A percentile compares a stretch with the other conserved stretches of the same genome.
phyloP scores from a whole-genome alignment of 2,329 filamentous ascomycete genomes.

The Cytospora piceicola region DNA sequence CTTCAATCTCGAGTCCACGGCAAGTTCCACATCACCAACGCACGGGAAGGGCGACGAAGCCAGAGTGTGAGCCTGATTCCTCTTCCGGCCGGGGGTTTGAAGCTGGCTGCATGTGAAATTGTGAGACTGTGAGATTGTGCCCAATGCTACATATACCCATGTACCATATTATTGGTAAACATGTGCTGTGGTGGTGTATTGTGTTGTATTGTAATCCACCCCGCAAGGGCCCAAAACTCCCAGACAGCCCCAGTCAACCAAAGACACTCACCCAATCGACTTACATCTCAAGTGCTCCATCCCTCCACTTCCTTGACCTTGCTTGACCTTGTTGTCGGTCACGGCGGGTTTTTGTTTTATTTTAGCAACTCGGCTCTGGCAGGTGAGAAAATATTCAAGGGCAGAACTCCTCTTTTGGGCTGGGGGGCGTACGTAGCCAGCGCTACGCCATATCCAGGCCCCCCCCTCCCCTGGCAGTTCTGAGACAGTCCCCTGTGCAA shows the following conservation, averaged over 20 bases:
- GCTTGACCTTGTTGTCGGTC: background rate
- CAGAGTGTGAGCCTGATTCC: background rate
- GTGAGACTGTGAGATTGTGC: background rate
- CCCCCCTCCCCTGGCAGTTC: background rate
- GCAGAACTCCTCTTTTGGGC: background rate
- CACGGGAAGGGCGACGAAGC: background rate
- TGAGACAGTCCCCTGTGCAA: conserved; percentile 38
- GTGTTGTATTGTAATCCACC: no score
- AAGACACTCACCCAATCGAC: background rate
- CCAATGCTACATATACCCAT: background rate
- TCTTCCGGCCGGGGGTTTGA: background rate
- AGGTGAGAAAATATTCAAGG: background rate
- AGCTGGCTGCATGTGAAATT: background rate
- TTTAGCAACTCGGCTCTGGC: background rate
- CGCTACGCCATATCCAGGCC: background rate
- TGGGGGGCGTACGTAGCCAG: background rate
- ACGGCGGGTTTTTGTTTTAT: background rate
- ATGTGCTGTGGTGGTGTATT: no score
- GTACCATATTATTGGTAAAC: no score
- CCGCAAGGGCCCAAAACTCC: background rate
- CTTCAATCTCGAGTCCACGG: background rate
- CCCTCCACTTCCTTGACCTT: background rate
- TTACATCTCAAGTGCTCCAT: background rate
- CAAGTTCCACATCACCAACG: background rate
- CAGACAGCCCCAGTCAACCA: background rate